Base-by-base conservation (phyloP, 2,329 filamentous ascomycete species). In the Teratosphaeriaceae sp. region DNA sequence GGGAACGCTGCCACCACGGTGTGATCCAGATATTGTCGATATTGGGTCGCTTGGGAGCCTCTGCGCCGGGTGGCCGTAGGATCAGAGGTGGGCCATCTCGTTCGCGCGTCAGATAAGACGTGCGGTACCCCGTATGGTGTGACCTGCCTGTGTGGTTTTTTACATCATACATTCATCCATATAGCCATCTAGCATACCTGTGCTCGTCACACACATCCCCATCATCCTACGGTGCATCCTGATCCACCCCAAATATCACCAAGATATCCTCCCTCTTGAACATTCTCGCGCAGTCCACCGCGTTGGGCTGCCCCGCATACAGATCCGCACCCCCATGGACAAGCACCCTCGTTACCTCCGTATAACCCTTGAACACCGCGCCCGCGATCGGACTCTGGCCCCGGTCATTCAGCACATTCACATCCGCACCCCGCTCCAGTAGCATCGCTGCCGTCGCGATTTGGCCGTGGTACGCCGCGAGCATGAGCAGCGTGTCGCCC, bases 401-500 rank as follows among this genome's bases (percentile, higher is more conserved):
- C 34, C 76, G 65, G 47, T 82, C 82, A 49, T 87, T 87, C 21
- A 85, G 56, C 1, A 74, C 69, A 60, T 87, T 85, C 0, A 81
- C 73, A 54, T 86, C 80, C 1, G 80, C 81, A 1, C 80, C 79
- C 45, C 78, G 70, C 21, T 75, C 66, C 1, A 86, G 61, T 9
- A 87, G 70, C 45, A 83, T 67, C 36, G 66, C 69, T 20, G 82
- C 79, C 0, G 84, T 71, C 0, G 74, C 68, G 1, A 73, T 69
- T 42, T 85, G 79, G 9, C 82, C 82, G 51, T 85, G 75, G 54
- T 87, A 87, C 0, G 81, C 74, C 0, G 82, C 78, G 1, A 88
- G 73, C 84, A 88, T 88, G 46, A 87, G 68, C 47, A 87, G 63
- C n/a, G 76, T 84, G 59, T 88, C 82, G 38, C 83, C 84, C 50